Base-by-base conservation (phyloP, 2,329 filamentous ascomycete species). In the Diaporthe sp. region DNA sequence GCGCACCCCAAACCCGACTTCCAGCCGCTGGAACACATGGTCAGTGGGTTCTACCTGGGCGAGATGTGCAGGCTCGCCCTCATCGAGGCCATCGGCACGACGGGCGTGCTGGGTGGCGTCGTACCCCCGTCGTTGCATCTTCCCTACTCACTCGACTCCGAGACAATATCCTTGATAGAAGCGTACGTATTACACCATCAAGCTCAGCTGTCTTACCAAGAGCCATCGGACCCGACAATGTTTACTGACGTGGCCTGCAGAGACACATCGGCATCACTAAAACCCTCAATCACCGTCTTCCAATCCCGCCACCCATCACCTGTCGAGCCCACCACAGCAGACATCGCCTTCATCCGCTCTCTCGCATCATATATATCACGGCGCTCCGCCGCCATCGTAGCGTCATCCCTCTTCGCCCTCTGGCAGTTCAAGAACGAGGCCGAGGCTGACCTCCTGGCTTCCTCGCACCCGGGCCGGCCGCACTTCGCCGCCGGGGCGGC, bases 31-130 rank as follows among this genome's bases (percentile, higher is more conserved):
- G 91, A 92, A 80, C 86, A 91, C 76, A 84, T 93, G 76, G 88
- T 92, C 55, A 90, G 90, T 77, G 92, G 92, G 47, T 90, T 89
- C 78, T 93, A 94, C 79, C 82, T 94, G 3, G 92, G 92, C 63
- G 92, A 94, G 81, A 88, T 93, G 61, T 89, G 87, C 77, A 86
- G 92, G 25, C 81, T 91, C 17, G 86, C 87, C 0, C 82, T 92
- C 56, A 76, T 92, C 30, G 91, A 93, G 75, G 91, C 90, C 0
- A 87, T 92, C 63, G 82, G 87, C 72, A 86, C 84, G 0, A 85
- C 87, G 0, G 89, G 87, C 0, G 77, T 92, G 0, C 85, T 92
- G 61, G 89, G 88, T 1, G 90, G 91, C 13, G 80, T 88, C 7
- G 81, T 92, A 13, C 91, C 91, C 15, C 81, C 86, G 3, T 90